phyloP scores from a whole-genome alignment of 2,329 filamentous ascomycete species.

The Lasiodiplodia citricola region DNA sequence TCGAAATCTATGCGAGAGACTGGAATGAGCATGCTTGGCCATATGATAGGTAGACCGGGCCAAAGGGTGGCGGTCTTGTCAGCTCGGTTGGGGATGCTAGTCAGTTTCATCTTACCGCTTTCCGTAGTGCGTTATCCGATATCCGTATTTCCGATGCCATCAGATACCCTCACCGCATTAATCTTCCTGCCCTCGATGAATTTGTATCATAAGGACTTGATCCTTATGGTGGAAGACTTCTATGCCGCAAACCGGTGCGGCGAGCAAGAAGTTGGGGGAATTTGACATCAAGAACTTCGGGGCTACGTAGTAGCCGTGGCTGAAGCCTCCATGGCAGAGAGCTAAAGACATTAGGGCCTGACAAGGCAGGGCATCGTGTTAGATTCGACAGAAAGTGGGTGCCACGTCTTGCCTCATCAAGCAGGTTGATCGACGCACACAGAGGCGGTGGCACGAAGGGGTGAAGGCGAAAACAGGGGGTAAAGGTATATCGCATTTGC shows the following conservation, averaged over 20 bases:
- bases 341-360: neutral
- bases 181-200: neutral
- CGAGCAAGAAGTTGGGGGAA: neutral
- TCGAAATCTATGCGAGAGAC: neutral
- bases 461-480: neutral
- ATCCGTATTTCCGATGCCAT: neutral
- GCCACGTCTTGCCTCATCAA: neutral
- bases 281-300: neutral
- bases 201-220: neutral
- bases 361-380: neutral
- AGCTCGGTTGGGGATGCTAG: neutral
- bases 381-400: neutral
- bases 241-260: neutral
- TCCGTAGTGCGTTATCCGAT: neutral
- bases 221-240: neutral
- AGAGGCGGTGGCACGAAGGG: neutral
- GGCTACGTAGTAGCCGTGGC: neutral
- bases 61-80: neutral
- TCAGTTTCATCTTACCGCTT: neutral
- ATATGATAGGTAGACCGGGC: neutral
- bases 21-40: neutral
- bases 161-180: neutral
- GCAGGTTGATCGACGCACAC: constrained; percentile 1
- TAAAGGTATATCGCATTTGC: neutral
- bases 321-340: neutral